These are phyloP conservation scores for Sechiopsis laciniata DNA, from an alignment of 306 rosid genomes.

Conservation along the genomic window DNA sequence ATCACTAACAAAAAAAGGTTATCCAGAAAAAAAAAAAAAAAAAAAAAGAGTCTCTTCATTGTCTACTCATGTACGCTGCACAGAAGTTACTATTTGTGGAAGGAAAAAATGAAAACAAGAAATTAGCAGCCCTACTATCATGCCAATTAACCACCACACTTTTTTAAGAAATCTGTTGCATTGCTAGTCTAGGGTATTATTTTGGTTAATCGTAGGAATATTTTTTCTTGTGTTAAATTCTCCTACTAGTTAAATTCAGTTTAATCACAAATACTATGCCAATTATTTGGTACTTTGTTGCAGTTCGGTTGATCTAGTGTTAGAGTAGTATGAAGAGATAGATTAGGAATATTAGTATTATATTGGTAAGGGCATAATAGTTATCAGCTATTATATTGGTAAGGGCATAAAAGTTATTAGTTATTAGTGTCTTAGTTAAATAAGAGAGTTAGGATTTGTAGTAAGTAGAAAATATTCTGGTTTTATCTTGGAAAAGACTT, in stretches of 20 bases:
- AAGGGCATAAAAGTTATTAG: no score
- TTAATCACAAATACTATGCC: not conserved
- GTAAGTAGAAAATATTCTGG: no score
- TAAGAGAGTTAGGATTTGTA: no score
- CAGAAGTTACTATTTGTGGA: not conserved
- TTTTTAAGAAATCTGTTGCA: not conserved
- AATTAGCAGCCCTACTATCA: conserved; percentile 1
- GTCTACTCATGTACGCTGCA: not conserved
- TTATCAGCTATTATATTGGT: no score
- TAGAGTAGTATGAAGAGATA: no score
- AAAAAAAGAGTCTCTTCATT: not conserved
- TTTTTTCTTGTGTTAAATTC: not conserved
- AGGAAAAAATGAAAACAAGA: not conserved
- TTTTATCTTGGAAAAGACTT: no score
- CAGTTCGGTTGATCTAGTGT: not conserved
- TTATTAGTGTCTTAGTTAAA: no score
- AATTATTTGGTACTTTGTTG: not conserved
- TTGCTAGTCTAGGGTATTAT: not conserved
- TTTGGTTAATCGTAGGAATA: not conserved
- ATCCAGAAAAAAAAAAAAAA: not conserved
- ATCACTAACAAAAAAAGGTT: conserved; percentile 10
- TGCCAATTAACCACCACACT: not conserved
- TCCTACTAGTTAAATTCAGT: not conserved
- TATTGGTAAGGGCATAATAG: no score
- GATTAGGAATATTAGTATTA: no score